These are phyloP conservation scores for Silene conica DNA, from an alignment of 148 eudicot species.

Conservation along the genomic window DNA sequence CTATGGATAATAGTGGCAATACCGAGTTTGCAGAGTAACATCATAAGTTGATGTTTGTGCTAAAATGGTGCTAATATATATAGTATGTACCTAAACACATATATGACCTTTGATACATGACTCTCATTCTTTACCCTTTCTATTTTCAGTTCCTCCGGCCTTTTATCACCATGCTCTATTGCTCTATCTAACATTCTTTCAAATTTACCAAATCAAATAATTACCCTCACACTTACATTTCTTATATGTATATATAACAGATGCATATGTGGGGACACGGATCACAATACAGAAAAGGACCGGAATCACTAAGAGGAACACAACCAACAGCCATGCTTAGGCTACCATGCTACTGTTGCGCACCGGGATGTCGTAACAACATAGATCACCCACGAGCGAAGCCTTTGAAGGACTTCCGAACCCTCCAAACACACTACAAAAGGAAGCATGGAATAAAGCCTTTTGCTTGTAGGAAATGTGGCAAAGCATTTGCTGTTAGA, in stretches of 20 bases:
- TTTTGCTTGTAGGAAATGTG: slow-evolving; percentile 68
- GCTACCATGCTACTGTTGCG: slow-evolving; percentile 76
- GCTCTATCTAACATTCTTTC: slow-evolving; percentile 2
- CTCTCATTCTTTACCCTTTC: slow-evolving; percentile 10
- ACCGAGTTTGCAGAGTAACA: neutral
- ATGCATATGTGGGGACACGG: slow-evolving; percentile 98
- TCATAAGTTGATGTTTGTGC: slow-evolving; percentile 11
- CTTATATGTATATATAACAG: slow-evolving; percentile 25
- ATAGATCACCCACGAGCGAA: slow-evolving; percentile 74
- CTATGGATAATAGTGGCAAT: neutral
- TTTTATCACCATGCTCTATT: slow-evolving; percentile 17
- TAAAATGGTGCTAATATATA: neutral
- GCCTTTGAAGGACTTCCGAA: slow-evolving; percentile 73
- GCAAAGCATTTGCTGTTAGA: slow-evolving; percentile 71
- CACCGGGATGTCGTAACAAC: slow-evolving; percentile 78
- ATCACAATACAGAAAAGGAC: slow-evolving; percentile 75
- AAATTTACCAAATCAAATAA: too few relatives aligned
- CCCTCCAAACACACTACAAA: slow-evolving; percentile 81
- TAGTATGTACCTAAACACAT: neutral
- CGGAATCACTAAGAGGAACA: slow-evolving; percentile 67
- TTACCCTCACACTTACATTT: too few relatives aligned
- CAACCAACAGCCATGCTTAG: slow-evolving; percentile 85
- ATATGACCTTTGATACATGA: neutral
- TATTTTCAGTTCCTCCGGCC: slow-evolving; percentile 11
- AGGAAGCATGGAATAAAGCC: slow-evolving; percentile 80